A percentile compares a stretch with the other conserved stretches of the same genome.
Conservation (phyloP, 805 yeast genomes). For the Lachancea lanzarotensis region DNA sequence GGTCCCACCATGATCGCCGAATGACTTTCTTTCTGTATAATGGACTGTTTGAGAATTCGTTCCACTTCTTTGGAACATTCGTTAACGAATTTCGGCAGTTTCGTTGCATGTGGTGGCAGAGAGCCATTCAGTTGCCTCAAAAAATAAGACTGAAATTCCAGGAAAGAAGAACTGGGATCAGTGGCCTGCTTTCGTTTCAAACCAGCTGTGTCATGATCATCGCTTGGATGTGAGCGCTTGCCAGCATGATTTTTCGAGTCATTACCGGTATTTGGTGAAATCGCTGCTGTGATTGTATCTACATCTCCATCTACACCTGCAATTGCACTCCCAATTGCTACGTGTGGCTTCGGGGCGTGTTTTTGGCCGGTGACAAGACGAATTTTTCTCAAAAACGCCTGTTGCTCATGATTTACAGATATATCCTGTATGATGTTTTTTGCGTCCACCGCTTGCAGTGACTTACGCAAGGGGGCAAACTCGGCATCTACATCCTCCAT, state of each 20-base stretch:
- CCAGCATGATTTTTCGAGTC: neutral
- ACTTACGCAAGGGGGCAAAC: constrained; percentile 25
- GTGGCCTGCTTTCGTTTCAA: neutral
- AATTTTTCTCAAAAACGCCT: constrained; percentile 9
- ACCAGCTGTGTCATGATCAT: neutral
- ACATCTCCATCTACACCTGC: neutral
- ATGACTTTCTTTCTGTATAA: constrained; percentile 66
- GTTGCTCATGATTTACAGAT: constrained; percentile 20
- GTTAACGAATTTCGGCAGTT: constrained; percentile 17
- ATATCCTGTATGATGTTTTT: constrained; percentile 23
- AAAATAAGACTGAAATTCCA: constrained; percentile 17
- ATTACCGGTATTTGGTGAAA: neutral
- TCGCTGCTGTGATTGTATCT: neutral
- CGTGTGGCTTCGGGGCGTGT: neutral
- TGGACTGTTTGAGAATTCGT: constrained; percentile 54
- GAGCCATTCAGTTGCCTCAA: constrained; percentile 20
- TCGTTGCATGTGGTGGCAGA: constrained; percentile 18
- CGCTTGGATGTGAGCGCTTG: neutral
- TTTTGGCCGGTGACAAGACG: constrained; percentile 7
- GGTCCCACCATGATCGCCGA: constrained; percentile 80
- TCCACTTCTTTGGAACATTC: constrained; percentile 41
- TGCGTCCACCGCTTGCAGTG: constrained; percentile 17
- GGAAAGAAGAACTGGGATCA: neutral
- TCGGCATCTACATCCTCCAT: constrained; percentile 22
- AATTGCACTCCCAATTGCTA: neutral